phyloP scores from a whole-genome alignment of 1,284 basidiomycete genomes.

The Fistulinella cinereoalba region DNA sequence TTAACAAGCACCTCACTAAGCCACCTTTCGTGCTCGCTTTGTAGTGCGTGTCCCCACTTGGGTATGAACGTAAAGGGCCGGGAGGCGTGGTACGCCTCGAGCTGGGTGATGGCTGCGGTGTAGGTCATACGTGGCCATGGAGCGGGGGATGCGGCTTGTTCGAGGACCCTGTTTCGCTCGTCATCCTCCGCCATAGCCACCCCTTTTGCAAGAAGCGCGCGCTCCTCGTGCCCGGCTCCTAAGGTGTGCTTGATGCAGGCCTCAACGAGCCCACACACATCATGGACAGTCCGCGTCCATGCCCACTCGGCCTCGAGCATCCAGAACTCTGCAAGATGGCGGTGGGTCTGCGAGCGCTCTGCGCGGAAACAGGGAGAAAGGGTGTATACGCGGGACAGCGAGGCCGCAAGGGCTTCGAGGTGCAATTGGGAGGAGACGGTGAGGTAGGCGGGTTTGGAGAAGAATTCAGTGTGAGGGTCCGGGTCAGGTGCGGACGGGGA shows the following conservation, averaged over 20 bases:
- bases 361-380: slow-evolving; percentile 92
- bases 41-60: slow-evolving; percentile 68
- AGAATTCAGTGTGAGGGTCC: slow-evolving; percentile 49
- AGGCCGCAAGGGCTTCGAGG: slow-evolving; percentile 82
- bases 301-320: slow-evolving; percentile 96
- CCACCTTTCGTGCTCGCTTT: slow-evolving; percentile 92
- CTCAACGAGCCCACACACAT: slow-evolving; percentile 75
- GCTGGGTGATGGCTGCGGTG: slow-evolving; percentile 66
- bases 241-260: slow-evolving; percentile 53
- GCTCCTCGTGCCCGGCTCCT: slow-evolving; percentile 25
- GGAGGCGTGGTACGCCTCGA: slow-evolving; percentile 44
- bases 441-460: slow-evolving; percentile 75
- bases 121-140: slow-evolving; percentile 81
- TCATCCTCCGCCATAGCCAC: slow-evolving; percentile 14
- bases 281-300: slow-evolving; percentile 49
- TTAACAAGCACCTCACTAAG: slow-evolving; percentile 65
- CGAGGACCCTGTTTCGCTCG: slow-evolving; percentile 24
- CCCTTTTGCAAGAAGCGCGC: slow-evolving; percentile 41
- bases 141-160: slow-evolving; percentile 34
- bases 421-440: slow-evolving; percentile 96
- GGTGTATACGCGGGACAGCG: slow-evolving; percentile 84
- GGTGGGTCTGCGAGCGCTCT: slow-evolving; percentile 81
- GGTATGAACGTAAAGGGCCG: slow-evolving; percentile 56
- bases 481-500: slow-evolving; percentile 3
- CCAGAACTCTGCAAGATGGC: slow-evolving; percentile 98